A percentile compares a stretch with the other conserved stretches of the same genome.
Evolutionary conservation across 495 filamentous ascomycete species (phyloP).

Genomic region (Chaetomidium leptoderma): DNA sequence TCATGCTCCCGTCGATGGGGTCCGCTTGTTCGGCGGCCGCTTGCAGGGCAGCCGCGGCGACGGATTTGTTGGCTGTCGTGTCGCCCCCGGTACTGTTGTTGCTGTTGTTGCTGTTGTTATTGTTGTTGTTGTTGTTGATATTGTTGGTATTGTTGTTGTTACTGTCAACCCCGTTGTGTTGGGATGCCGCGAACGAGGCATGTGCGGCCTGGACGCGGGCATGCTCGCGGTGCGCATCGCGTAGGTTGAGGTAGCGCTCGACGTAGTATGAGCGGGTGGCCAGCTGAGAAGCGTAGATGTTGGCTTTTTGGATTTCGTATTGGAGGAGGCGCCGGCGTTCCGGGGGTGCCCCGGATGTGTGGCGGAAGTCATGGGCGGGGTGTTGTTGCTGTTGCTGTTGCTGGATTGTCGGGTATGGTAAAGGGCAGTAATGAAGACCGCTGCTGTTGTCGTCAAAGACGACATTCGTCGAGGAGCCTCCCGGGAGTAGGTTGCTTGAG

Average conservation of each 20-base stretch:
- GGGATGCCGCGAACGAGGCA: background rate
- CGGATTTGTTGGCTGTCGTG: constrained; percentile 26
- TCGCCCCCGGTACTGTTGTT: background rate
- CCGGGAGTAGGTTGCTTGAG: background rate
- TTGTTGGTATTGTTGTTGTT: constrained; percentile 4
- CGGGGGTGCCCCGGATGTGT: constrained; percentile 32
- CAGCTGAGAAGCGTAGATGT: constrained; percentile 72
- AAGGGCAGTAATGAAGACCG: constrained; percentile 36
- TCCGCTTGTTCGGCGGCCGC: constrained; percentile 28
- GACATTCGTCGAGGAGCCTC: constrained; percentile 4
- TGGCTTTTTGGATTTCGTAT: constrained; percentile 79
- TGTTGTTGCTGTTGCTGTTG: constrained; percentile 20
- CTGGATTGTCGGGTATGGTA: constrained; percentile 25
- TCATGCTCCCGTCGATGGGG: constrained; percentile 52
- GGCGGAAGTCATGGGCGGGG: constrained; percentile 37
- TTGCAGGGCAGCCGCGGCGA: constrained; percentile 25
- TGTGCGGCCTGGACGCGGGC: constrained; percentile 24
- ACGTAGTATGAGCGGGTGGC: constrained; percentile 74
- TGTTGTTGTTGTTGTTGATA: background rate
- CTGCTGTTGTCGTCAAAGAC: constrained; percentile 18
- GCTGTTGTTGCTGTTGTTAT: background rate
- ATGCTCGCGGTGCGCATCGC: constrained; percentile 48
- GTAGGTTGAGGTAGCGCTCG: constrained; percentile 70
- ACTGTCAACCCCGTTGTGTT: no score
- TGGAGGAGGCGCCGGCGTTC: constrained; percentile 55